These are phyloP conservation scores for Collybia sp. DNA, from an alignment of 768 basidiomycete species.

Conservation along the genomic window DNA sequence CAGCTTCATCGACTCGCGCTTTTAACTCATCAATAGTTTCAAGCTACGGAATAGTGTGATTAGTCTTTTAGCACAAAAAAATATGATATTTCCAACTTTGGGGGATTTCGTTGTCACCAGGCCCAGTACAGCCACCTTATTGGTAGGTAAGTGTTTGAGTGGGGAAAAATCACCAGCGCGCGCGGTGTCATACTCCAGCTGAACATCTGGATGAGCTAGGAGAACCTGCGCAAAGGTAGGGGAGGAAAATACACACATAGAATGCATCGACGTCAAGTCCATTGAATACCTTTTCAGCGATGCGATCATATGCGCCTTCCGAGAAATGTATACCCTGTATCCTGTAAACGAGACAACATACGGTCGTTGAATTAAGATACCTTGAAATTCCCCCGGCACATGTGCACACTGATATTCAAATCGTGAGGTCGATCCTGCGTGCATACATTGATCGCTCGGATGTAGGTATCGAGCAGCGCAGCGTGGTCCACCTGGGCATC, in stretches of 20 bases:
- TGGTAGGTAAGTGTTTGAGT: conserved; percentile 44
- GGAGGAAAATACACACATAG: conserved; percentile 33
- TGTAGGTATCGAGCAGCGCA: conserved; percentile 63
- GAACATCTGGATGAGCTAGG: conserved; percentile 10
- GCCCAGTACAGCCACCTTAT: conserved; percentile 43
- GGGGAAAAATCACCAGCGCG: conserved; percentile 57
- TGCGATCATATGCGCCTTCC: conserved; percentile 56
- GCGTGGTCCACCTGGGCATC: conserved; percentile 57
- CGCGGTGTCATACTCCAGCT: conserved; percentile 66
- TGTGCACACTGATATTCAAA: conserved; percentile 52
- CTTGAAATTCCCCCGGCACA: conserved; percentile 54
- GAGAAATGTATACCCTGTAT: conserved; percentile 46
- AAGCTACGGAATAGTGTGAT: conserved; percentile 24
- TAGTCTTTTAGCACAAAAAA: background rate
- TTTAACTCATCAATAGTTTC: conserved; percentile 47
- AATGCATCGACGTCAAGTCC: conserved; percentile 53
- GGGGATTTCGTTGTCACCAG: conserved; percentile 44
- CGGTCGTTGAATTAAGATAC: conserved; percentile 18
- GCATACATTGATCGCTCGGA: conserved; percentile 57
- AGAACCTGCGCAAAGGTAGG: background rate
- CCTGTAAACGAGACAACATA: background rate
- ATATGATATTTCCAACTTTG: conserved; percentile 22
- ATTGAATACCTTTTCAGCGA: conserved; percentile 52
- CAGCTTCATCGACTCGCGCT: conserved; percentile 49
- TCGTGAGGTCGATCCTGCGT: conserved; percentile 49